phyloP scores from a whole-genome alignment of 129 eudicot species.

The Logfia minima region DNA sequence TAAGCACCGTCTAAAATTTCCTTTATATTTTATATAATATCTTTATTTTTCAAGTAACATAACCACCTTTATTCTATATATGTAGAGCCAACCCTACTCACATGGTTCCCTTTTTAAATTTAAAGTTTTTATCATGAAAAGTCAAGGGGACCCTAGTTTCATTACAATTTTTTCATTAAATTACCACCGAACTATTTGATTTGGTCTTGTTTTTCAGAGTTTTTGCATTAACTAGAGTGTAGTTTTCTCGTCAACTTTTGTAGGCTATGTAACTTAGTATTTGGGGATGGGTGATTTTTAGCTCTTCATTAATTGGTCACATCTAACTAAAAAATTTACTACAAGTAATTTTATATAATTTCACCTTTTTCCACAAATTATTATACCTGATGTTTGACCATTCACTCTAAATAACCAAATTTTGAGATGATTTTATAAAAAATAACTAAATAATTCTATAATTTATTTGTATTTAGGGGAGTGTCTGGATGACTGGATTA shows the following conservation, averaged over 20 bases:
- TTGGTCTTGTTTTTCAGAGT: neutral
- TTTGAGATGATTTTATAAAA: neutral
- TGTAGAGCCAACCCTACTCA: neutral
- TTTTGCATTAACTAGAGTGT: conserved; percentile 18
- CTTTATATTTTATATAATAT: neutral
- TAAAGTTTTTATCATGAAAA: conserved; percentile 6
- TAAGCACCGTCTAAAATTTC: conserved; percentile 11
- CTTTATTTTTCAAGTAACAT: no score
- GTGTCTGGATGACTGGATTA: neutral
- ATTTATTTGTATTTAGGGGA: neutral
- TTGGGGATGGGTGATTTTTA: neutral
- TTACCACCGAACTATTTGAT: conserved; percentile 20
- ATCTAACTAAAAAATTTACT: no score
- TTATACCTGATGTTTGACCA: neutral
- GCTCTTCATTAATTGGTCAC: neutral
- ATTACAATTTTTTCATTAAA: conserved; percentile 9
- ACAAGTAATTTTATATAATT: no score
- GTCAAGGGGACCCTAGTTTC: conserved; percentile 14
- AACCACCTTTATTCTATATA: no score
- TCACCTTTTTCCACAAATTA: neutral
- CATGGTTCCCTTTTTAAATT: neutral
- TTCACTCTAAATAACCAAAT: no score
- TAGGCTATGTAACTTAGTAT: neutral
- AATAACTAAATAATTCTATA: no score
- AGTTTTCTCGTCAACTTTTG: conserved; percentile 20